Percentiles rank a stretch among this genome's conserved stretches.
These are phyloP conservation scores for Fraxinus baroniana DNA, from an alignment of 305 asterid genomes.

Conservation along the genomic window DNA sequence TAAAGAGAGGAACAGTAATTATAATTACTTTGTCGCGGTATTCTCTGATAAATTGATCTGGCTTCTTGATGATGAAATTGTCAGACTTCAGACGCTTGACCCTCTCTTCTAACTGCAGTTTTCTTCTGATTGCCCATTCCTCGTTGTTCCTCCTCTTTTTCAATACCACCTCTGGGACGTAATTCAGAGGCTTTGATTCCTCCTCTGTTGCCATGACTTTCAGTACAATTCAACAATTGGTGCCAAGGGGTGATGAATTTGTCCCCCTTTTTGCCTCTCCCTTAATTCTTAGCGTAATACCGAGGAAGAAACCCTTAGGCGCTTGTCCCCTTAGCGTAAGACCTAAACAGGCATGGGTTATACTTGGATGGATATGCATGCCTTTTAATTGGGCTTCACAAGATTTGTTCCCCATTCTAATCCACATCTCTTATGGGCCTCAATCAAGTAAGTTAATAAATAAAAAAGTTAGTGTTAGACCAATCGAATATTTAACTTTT, in stretches of 20 bases:
- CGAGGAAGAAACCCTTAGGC: not conserved
- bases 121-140: conserved; percentile 82
- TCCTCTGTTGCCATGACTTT: conserved; percentile 50
- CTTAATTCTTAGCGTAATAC: not conserved
- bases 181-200: conserved; percentile 50
- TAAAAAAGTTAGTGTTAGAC: not conserved
- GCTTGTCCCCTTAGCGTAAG: not conserved
- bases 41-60: conserved; percentile 84
- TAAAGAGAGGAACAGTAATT: not conserved
- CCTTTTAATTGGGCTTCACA: not conserved
- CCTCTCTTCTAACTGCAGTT: conserved; percentile 64
- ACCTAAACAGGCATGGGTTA: not conserved
- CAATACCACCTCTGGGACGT: conserved; percentile 78
- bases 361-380: not conserved
- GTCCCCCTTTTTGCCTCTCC: not conserved
- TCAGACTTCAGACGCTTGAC: conserved; percentile 52
- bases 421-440: not conserved
- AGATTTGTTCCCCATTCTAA: not conserved
- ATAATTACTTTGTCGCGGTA: conserved; percentile 61
- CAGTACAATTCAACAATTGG: not conserved
- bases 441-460: not conserved
- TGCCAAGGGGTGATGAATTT: not conserved
- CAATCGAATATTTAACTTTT: not conserved
- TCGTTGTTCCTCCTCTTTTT: conserved; percentile 94
- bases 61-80: conserved; percentile 61